phyloP scores from a whole-genome alignment of 768 basidiomycete genomes.

The Boletus subparvulus region DNA sequence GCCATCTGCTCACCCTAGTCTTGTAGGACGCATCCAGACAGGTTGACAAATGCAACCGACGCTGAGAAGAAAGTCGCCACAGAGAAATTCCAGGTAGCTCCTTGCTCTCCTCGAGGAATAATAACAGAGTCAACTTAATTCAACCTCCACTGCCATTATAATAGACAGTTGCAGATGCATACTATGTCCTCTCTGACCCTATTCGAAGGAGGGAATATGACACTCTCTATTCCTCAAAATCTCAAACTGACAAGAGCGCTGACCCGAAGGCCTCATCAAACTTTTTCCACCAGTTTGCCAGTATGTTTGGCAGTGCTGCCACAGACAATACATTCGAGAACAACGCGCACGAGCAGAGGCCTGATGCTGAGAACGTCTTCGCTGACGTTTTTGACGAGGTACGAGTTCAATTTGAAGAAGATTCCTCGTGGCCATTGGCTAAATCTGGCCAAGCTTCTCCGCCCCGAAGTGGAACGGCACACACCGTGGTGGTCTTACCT shows the following conservation, averaged over 20 bases:
- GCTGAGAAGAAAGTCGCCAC: slow-evolving; percentile 75
- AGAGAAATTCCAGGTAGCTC: slow-evolving; percentile 76
- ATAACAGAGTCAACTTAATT: not conserved
- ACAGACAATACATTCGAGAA: slow-evolving; percentile 30
- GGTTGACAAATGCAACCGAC: slow-evolving; percentile 66
- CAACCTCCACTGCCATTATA: not conserved
- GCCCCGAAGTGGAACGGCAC: slow-evolving; percentile 75
- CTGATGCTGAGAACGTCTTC: slow-evolving; percentile 80
- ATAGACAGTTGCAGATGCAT: slow-evolving; percentile 85
- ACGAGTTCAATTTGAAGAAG: slow-evolving; percentile 14
- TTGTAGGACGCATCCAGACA: slow-evolving; percentile 83
- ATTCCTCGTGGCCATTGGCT: not conserved
- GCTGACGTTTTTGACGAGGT: slow-evolving; percentile 93
- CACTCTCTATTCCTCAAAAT: slow-evolving; percentile 54
- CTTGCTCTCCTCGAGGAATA: not conserved
- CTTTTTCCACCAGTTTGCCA: slow-evolving; percentile 77
- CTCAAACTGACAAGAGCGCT: slow-evolving; percentile 49
- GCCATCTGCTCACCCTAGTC: slow-evolving; percentile 15
- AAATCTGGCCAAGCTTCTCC: slow-evolving; percentile 54
- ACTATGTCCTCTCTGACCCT: slow-evolving; percentile 87
- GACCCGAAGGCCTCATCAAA: slow-evolving; percentile 67
- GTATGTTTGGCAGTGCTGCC: slow-evolving; percentile 57
- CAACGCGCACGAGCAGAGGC: slow-evolving; percentile 44
- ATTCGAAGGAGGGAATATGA: slow-evolving; percentile 74
- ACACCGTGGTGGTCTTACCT: slow-evolving; percentile 75